Evolutionary conservation across 805 yeast species (phyloP).

Genomic region (Candida ipomoeae): DNA sequence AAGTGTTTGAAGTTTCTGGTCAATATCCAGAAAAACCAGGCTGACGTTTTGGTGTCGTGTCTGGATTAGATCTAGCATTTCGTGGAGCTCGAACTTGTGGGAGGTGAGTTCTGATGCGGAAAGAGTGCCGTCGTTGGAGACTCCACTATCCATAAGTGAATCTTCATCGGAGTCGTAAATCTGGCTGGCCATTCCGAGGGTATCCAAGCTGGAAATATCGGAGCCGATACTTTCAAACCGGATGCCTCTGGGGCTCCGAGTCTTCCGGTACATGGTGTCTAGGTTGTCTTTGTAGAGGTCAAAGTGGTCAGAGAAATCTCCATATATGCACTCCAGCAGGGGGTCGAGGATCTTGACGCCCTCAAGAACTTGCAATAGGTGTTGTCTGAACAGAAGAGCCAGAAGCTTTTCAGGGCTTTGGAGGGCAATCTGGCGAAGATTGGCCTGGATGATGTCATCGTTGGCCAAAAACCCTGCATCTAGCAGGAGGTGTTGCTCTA

Average conservation of each 20-base stretch:
- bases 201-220: constrained; percentile 7
- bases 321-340: constrained; percentile 14
- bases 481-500: constrained; percentile 5
- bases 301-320: constrained; percentile 11
- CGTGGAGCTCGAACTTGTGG: constrained; percentile 9
- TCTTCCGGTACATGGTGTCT: constrained; percentile 7
- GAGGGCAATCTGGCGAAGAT: not conserved
- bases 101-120: not conserved
- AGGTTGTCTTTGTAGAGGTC: constrained; percentile 10
- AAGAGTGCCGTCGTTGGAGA: not conserved
- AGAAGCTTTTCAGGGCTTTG: not conserved
- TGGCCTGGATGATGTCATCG: constrained; percentile 5
- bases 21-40: constrained; percentile 7
- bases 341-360: constrained; percentile 20
- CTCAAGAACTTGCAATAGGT: constrained; percentile 7
- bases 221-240: not conserved
- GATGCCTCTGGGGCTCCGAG: not conserved
- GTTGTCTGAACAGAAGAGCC: not conserved
- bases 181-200: not conserved
- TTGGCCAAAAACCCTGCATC: constrained; percentile 3
- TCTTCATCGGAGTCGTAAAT: constrained; percentile 16
- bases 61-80: constrained; percentile 11
- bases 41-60: constrained; percentile 9
- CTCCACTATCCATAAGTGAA: constrained; percentile 20
- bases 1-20: constrained; percentile 7